Evolutionary conservation across 768 basidiomycete species (phyloP).

Genomic region (Dioszegia crocea): DNA sequence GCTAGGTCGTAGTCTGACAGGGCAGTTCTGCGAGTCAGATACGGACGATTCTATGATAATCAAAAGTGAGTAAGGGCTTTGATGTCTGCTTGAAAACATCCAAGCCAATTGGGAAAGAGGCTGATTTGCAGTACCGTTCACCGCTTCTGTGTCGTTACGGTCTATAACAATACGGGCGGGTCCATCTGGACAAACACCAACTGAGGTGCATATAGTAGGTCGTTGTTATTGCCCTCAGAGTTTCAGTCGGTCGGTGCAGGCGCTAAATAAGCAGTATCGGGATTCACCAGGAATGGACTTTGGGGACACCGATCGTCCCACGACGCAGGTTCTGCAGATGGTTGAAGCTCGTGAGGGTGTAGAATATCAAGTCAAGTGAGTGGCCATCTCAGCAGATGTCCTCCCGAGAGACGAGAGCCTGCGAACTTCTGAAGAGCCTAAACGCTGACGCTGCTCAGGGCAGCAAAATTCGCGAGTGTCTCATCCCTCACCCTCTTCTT

Average conservation of each 20-base stretch:
- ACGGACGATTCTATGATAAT: constrained; percentile 74
- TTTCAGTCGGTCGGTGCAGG: background rate
- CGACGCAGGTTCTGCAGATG: constrained; percentile 69
- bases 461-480: constrained; percentile 78
- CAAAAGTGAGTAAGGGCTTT: constrained; percentile 31
- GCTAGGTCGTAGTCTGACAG: background rate
- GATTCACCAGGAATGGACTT: constrained; percentile 68
- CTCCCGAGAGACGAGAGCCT: background rate
- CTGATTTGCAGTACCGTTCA: constrained; percentile 67
- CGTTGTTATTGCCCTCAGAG: background rate
- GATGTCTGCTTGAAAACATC: background rate
- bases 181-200: constrained; percentile 71
- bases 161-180: constrained; percentile 79
- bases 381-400: background rate
- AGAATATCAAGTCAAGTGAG: constrained; percentile 78
- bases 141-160: constrained; percentile 76
- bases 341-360: constrained; percentile 70
- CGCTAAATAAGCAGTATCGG: constrained; percentile 7
- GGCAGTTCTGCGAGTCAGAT: constrained; percentile 77
- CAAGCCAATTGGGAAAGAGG: background rate
- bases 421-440: too few relatives aligned
- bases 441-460: constrained; percentile 54
- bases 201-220: constrained; percentile 66
- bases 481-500: constrained; percentile 78
- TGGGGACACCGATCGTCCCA: constrained; percentile 57